These are phyloP conservation scores for Penicillium antarcticum DNA, from an alignment of 495 filamentous ascomycete genomes.

Conservation along the genomic window DNA sequence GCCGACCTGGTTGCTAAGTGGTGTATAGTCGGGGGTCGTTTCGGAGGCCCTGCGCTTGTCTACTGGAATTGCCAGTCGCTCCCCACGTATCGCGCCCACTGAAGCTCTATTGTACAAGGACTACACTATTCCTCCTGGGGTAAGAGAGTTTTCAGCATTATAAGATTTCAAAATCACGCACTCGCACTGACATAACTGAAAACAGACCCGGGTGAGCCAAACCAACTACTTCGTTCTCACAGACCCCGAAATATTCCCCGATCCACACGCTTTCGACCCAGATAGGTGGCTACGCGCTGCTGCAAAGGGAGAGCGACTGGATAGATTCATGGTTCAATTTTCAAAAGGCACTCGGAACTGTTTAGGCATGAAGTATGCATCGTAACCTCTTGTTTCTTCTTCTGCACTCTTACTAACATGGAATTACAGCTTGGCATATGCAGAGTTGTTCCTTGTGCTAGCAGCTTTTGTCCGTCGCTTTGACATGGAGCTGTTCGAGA, in stretches of 20 bases:
- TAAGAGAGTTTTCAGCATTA: conserved; percentile 15
- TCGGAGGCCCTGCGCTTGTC: conserved; percentile 46
- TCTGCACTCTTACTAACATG: conserved; percentile 8
- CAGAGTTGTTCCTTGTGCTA: conserved; percentile 39
- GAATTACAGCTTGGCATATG: conserved; percentile 35
- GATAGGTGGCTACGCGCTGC: conserved; percentile 46
- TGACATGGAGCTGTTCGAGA: conserved; percentile 38
- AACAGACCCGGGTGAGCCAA: conserved; percentile 44
- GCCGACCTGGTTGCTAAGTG: not conserved
- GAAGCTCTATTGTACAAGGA: conserved; percentile 40
- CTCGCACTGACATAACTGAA: not conserved
- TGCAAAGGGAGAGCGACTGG: conserved; percentile 26
- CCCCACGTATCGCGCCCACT: conserved; percentile 38
- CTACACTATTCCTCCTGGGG: conserved; percentile 31
- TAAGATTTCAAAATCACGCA: conserved; percentile 6
- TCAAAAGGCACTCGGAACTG: conserved; percentile 41
- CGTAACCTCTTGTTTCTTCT: conserved; percentile 4
- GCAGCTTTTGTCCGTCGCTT: conserved; percentile 36
- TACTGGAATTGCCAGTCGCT: conserved; percentile 35
- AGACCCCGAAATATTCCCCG: conserved; percentile 45
- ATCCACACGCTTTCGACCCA: conserved; percentile 45
- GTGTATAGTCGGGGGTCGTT: conserved; percentile 35
- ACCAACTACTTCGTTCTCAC: conserved; percentile 42
- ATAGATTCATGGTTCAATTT: conserved; percentile 40
- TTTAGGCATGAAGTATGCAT: conserved; percentile 36